Conservation (phyloP, 495 filamentous ascomycete species). For the Rostrohypoxylon terebratum region DNA sequence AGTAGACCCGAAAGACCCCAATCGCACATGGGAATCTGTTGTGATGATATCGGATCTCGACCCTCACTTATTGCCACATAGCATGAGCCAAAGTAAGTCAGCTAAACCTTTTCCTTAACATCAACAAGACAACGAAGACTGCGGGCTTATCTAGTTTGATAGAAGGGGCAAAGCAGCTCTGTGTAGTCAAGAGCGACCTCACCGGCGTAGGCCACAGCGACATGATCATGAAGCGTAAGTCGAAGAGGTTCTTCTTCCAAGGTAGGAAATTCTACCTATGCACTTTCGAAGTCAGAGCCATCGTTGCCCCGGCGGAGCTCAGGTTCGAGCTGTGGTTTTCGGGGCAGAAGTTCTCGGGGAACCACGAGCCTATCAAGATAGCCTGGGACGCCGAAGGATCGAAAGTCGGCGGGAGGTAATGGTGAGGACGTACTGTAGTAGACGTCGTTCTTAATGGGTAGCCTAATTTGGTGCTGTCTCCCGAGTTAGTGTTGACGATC, state of each 20-base stretch:
- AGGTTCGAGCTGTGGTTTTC: slow-evolving; percentile 67
- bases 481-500: background rate
- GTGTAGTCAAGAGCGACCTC: slow-evolving; percentile 52
- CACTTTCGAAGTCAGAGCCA: slow-evolving; percentile 63
- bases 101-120: slow-evolving; percentile 25
- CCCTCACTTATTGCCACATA: slow-evolving; percentile 56
- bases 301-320: slow-evolving; percentile 67
- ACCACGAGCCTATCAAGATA: slow-evolving; percentile 64
- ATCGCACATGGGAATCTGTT: slow-evolving; percentile 57
- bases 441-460: background rate
- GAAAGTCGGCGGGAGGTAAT: slow-evolving; percentile 19
- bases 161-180: slow-evolving; percentile 59
- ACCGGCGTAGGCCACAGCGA: slow-evolving; percentile 50
- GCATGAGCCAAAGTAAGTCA: slow-evolving; percentile 52
- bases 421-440: background rate
- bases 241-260: slow-evolving; percentile 50
- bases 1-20: slow-evolving; percentile 54
- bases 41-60: slow-evolving; percentile 63
- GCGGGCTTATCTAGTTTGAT: slow-evolving; percentile 17
- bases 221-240: slow-evolving; percentile 51
- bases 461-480: background rate
- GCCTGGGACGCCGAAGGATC: slow-evolving; percentile 58
- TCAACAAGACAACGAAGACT: slow-evolving; percentile 21
- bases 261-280: slow-evolving; percentile 62
- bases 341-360: slow-evolving; percentile 57